phyloP scores from a whole-genome alignment of 2,329 filamentous ascomycete genomes.

The Paraconiothyrium sp. region DNA sequence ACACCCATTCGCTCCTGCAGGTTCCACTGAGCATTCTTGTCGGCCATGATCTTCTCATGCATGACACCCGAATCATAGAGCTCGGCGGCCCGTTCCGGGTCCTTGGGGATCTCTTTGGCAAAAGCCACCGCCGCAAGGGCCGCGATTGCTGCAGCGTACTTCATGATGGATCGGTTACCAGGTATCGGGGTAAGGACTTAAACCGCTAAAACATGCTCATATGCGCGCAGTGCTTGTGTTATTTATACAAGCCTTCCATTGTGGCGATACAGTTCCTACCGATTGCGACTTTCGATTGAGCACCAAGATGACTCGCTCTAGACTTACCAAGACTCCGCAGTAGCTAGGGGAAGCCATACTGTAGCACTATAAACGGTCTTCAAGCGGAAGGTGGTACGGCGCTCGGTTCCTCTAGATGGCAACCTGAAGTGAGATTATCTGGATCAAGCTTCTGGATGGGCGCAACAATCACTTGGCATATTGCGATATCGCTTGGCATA shows the following conservation, averaged over 20 bases:
- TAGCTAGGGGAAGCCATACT: slow-evolving; percentile 2
- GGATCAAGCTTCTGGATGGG: slow-evolving; percentile 16
- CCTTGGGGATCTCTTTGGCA: slow-evolving; percentile 32
- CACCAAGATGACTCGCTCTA: slow-evolving; percentile 10
- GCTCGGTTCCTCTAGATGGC: background rate
- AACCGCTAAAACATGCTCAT: slow-evolving; percentile 7
- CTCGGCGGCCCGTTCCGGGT: slow-evolving; percentile 29
- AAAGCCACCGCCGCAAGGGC: slow-evolving; percentile 26
- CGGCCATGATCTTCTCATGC: slow-evolving; percentile 40
- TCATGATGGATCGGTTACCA: slow-evolving; percentile 22
- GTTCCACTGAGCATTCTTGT: slow-evolving; percentile 33
- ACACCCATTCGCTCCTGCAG: slow-evolving; percentile 21
- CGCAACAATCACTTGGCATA: slow-evolving; percentile 16
- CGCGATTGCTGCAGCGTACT: slow-evolving; percentile 23
- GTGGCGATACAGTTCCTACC: slow-evolving; percentile 7
- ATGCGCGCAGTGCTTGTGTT: slow-evolving; percentile 17
- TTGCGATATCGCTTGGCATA: slow-evolving; percentile 16
- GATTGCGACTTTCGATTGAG: slow-evolving; percentile 14
- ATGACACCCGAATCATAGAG: slow-evolving; percentile 43
- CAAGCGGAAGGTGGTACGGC: slow-evolving; percentile 14
- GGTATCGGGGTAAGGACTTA: slow-evolving; percentile 1
- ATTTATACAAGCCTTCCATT: slow-evolving; percentile 10
- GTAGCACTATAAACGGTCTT: slow-evolving; percentile 10
- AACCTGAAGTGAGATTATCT: slow-evolving; percentile 5
- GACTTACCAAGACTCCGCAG: slow-evolving; percentile 16